These are phyloP conservation scores for Stropharia rugosoannulata DNA, from an alignment of 768 basidiomycete species.

Conservation along the genomic window DNA sequence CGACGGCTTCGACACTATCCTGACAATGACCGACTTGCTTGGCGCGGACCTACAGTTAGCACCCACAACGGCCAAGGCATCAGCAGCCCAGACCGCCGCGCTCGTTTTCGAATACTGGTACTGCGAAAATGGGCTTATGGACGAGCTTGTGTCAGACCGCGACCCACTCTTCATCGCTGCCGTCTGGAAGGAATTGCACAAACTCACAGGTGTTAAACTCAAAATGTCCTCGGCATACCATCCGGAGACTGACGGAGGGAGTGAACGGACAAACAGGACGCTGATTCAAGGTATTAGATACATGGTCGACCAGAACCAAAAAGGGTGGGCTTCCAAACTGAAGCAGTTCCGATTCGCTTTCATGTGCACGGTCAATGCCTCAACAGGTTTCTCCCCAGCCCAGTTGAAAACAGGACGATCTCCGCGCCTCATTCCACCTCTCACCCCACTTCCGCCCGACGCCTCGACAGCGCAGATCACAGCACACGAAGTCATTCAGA, in stretches of 20 bases:
- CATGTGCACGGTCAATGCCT: slow-evolving; percentile 13
- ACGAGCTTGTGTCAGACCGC: slow-evolving; percentile 17
- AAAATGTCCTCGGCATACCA: slow-evolving; percentile 36
- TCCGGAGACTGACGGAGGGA: slow-evolving; percentile 36
- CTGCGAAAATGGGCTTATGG: slow-evolving; percentile 33
- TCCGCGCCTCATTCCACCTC: too few relatives aligned
- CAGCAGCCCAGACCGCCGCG: slow-evolving; percentile 14
- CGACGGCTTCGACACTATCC: slow-evolving; percentile 12
- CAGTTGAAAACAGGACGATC: too few relatives aligned
- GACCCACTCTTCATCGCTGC: slow-evolving; percentile 19
- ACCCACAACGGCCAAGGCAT: not conserved
- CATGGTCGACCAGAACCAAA: slow-evolving; percentile 9
- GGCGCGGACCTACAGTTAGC: slow-evolving; percentile 20
- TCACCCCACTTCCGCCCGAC: too few relatives aligned
- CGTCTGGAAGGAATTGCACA: slow-evolving; percentile 31
- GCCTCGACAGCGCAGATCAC: too few relatives aligned
- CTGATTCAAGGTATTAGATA: slow-evolving; percentile 24
- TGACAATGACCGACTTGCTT: slow-evolving; percentile 25
- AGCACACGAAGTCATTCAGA: too few relatives aligned
- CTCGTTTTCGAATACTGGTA: slow-evolving; percentile 31
- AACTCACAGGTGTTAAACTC: slow-evolving; percentile 25
- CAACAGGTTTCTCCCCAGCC: too few relatives aligned
- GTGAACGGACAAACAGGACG: slow-evolving; percentile 33
- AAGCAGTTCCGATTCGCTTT: slow-evolving; percentile 27
- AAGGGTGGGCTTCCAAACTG: slow-evolving; percentile 26